phyloP scores from a whole-genome alignment of 305 asterid genomes.

The Solanum hybrid region DNA sequence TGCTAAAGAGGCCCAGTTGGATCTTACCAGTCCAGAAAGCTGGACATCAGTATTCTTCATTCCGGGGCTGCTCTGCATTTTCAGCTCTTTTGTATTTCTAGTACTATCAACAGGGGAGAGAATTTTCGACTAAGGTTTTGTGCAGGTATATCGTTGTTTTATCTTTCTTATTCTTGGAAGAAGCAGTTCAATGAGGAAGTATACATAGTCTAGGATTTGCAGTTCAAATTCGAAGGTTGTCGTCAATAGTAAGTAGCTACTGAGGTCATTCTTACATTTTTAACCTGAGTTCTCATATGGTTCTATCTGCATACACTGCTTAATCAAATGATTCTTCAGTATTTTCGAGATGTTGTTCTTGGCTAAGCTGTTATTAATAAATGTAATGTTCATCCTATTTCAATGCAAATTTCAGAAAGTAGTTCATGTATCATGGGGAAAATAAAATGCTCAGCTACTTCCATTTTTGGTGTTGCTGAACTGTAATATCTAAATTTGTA shows the following conservation, averaged over 20 bases:
- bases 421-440: background rate
- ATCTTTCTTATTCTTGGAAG: background rate
- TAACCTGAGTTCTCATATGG: background rate
- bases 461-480: background rate
- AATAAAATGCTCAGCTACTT: background rate
- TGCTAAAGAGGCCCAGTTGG: conserved; percentile 61
- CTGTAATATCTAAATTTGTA: background rate
- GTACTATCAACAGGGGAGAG: conserved; percentile 84
- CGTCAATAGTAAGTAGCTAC: background rate
- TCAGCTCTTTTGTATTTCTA: conserved; percentile 67
- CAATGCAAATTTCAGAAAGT: background rate
- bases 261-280: background rate
- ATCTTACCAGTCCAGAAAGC: conserved; percentile 82
- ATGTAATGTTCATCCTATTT: background rate
- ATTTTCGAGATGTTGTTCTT: background rate
- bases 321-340: background rate
- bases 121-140: conserved; percentile 59
- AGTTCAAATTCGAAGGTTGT: background rate
- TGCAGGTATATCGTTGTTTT: background rate
- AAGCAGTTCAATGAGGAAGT: background rate
- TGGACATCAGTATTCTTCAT: conserved; percentile 78
- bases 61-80: conserved; percentile 79
- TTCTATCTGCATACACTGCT: background rate
- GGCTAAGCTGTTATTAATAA: background rate
- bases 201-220: background rate